Conservation (phyloP, 2,329 filamentous ascomycete genomes). For the Karstenula rhodostoma region DNA sequence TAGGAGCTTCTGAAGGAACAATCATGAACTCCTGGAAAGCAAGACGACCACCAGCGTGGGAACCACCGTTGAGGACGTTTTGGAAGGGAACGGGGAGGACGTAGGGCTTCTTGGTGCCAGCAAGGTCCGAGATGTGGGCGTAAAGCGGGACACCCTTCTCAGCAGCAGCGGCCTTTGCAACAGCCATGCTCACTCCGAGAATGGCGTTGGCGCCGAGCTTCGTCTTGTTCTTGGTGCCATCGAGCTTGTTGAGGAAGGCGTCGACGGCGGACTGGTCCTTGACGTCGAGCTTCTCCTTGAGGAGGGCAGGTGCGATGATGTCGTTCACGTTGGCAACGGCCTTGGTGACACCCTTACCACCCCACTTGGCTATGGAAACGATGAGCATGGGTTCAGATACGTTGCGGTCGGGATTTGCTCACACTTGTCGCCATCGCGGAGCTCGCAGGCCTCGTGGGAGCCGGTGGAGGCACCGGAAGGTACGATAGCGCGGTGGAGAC, state of each 20-base stretch:
- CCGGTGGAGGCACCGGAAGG: slow-evolving; percentile 92
- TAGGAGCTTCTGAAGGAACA: slow-evolving; percentile 71
- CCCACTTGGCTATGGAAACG: slow-evolving; percentile 52
- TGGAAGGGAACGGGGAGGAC: slow-evolving; percentile 63
- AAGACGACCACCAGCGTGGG: slow-evolving; percentile 93
- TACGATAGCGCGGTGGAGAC: slow-evolving; percentile 96
- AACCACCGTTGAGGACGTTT: slow-evolving; percentile 71
- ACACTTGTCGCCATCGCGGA: slow-evolving; percentile 61
- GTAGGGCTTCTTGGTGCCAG: slow-evolving; percentile 62
- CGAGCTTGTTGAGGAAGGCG: slow-evolving; percentile 60
- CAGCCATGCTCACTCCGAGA: slow-evolving; percentile 67
- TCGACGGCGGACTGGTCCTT: slow-evolving; percentile 65
- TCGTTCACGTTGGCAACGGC: slow-evolving; percentile 65
- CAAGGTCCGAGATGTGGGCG: slow-evolving; percentile 64
- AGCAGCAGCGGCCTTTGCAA: slow-evolving; percentile 65
- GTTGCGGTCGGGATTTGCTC: not conserved
- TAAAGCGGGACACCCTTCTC: slow-evolving; percentile 65
- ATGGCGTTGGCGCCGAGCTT: slow-evolving; percentile 68
- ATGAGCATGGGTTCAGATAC: slow-evolving; percentile 1
- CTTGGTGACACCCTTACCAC: slow-evolving; percentile 64
- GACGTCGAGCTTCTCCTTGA: slow-evolving; percentile 62
- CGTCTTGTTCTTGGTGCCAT: slow-evolving; percentile 66
- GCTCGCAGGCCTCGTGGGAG: slow-evolving; percentile 62
- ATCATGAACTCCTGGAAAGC: slow-evolving; percentile 68
- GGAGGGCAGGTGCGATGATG: slow-evolving; percentile 62